phyloP scores from a whole-genome alignment of 2,329 filamentous ascomycete genomes.

The Alternaria panax region DNA sequence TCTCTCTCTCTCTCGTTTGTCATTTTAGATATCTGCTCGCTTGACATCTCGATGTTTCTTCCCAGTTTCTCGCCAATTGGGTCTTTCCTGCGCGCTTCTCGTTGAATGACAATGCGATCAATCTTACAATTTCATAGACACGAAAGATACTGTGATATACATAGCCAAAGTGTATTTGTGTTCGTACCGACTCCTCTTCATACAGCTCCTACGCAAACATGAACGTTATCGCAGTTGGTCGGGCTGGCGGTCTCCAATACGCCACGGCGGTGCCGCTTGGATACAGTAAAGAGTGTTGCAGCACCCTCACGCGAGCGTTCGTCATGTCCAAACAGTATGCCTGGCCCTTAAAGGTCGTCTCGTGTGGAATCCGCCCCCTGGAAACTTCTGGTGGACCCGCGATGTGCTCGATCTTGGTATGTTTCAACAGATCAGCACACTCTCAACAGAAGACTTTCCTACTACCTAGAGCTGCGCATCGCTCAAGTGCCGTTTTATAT shows the following conservation, averaged over 20 bases:
- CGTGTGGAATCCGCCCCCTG: neutral
- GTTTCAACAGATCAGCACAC: neutral
- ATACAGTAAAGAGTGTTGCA: neutral
- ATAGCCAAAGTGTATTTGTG: neutral
- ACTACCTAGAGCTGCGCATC: neutral
- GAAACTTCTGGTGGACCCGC: neutral
- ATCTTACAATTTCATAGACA: neutral
- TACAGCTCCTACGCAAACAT: neutral
- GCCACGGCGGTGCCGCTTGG: neutral
- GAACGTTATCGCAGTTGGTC: neutral
- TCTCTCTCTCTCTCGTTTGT: neutral
- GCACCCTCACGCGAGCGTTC: neutral
- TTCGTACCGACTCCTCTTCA: neutral
- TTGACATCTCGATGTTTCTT: neutral
- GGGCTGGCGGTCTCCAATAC: neutral
- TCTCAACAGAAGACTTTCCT: neutral
- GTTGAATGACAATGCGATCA: neutral
- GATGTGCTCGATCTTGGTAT: neutral
- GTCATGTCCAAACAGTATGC: neutral
- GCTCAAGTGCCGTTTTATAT: neutral
- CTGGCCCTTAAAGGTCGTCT: neutral
- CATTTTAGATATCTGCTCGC: neutral
- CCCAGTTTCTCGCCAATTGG: neutral
- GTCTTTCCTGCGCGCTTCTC: neutral
- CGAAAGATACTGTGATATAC: neutral